These are phyloP conservation scores for Thymus mandschuricus DNA, from an alignment of 257 asterid genomes.

Conservation along the genomic window DNA sequence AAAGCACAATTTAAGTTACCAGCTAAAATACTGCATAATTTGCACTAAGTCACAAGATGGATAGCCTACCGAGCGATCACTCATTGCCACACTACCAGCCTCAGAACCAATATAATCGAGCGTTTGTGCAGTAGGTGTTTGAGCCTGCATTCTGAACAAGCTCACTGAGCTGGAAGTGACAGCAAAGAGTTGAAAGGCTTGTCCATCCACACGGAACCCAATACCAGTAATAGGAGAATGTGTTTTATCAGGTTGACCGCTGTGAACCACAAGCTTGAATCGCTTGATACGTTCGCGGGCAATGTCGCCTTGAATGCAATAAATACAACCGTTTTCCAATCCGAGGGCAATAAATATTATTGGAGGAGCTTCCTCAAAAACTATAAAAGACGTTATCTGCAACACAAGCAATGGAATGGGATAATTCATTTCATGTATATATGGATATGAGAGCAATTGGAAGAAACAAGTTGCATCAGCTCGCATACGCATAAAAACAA, in stretches of 20 bases:
- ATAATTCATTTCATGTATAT: slow-evolving; percentile 8
- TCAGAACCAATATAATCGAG: slow-evolving; percentile 92
- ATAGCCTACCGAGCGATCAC: slow-evolving; percentile 74
- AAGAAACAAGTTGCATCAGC: slow-evolving; percentile 13
- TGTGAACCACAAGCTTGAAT: slow-evolving; percentile 77
- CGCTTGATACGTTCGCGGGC: slow-evolving; percentile 98
- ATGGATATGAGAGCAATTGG: slow-evolving; percentile 9
- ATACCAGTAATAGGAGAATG: slow-evolving; percentile 71
- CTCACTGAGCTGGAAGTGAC: slow-evolving; percentile 87
- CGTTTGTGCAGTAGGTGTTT: slow-evolving; percentile 65
- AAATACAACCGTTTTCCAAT: slow-evolving; percentile 81
- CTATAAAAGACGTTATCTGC: slow-evolving; percentile 84
- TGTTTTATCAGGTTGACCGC: slow-evolving; percentile 44
- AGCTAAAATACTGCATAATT: slow-evolving; percentile 2
- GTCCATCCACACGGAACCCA: slow-evolving; percentile 92
- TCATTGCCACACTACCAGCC: slow-evolving; percentile 81
- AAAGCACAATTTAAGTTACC: neutral
- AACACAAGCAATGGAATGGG: slow-evolving; percentile 25
- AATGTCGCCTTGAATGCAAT: slow-evolving; percentile 96
- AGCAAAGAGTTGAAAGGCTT: slow-evolving; percentile 76
- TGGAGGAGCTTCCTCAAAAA: slow-evolving; percentile 96
- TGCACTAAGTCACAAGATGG: neutral
- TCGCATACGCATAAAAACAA: slow-evolving; percentile 20
- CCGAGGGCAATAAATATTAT: slow-evolving; percentile 88
- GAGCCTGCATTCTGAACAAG: slow-evolving; percentile 74